Evolutionary conservation across 148 eudicot genomes (phyloP).

Genomic region (Rhododendron molle): DNA sequence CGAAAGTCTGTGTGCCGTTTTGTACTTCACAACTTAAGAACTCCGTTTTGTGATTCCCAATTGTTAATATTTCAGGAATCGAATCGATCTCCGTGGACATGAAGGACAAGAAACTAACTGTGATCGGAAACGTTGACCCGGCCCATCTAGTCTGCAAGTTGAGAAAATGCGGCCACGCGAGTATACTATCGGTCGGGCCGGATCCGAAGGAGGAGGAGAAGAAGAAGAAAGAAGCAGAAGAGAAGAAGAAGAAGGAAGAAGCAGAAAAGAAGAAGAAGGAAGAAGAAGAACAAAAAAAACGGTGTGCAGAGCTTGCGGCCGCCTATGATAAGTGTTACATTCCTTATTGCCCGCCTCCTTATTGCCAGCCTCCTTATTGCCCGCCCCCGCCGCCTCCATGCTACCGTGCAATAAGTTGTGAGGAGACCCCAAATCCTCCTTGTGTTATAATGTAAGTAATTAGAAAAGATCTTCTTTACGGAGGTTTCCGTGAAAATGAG

Average conservation of each 20-base stretch:
- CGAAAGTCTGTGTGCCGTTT: neutral
- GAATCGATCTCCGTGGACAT: conserved; percentile 52
- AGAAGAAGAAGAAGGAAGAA: conserved; percentile 5
- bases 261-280: neutral
- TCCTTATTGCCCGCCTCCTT: no score
- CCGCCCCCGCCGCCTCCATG: conserved; percentile 19
- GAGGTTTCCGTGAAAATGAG: no score
- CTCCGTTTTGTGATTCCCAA: neutral
- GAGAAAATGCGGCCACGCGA: conserved; percentile 40
- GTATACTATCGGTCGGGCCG: conserved; percentile 54
- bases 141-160: conserved; percentile 40
- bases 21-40: neutral
- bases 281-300: neutral
- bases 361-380: conserved; percentile 15
- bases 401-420: conserved; percentile 25
- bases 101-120: conserved; percentile 59
- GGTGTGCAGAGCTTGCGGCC: neutral
- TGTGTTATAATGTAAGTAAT: conserved; percentile 47
- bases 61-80: conserved; percentile 40
- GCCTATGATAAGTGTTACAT: neutral
- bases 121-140: conserved; percentile 58
- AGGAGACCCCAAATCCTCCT: conserved; percentile 52
- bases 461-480: no score
- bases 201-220: no score
- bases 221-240: conserved; percentile 2